Conservation (phyloP, 1,139 yeast species). For the Suhomyces taliae region DNA sequence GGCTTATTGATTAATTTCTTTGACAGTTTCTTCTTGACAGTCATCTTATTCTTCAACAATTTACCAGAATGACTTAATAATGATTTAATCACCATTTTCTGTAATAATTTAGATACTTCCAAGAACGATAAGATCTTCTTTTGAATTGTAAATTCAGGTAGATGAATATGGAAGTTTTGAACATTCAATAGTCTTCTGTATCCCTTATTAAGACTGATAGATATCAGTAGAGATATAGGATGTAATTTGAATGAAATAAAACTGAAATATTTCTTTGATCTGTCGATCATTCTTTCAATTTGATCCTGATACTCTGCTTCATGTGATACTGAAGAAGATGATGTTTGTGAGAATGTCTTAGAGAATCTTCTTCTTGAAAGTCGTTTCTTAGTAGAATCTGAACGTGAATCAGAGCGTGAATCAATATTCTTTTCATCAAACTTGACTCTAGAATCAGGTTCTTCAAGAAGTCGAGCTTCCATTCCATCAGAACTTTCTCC, state of each 20-base stretch:
- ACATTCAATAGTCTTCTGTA: slow-evolving; percentile 60
- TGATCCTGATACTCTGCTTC: slow-evolving; percentile 36
- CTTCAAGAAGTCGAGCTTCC: background rate
- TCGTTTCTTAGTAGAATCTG: slow-evolving; percentile 2
- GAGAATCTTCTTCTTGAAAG: slow-evolving; percentile 2
- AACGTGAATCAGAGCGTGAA: background rate
- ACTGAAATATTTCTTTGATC: slow-evolving; percentile 60
- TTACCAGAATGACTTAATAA: slow-evolving; percentile 60
- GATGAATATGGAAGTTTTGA: slow-evolving; percentile 50
- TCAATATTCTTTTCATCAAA: slow-evolving; percentile 3
- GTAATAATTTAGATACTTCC: slow-evolving; percentile 54
- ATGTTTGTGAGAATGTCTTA: slow-evolving; percentile 3
- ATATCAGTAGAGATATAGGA: slow-evolving; percentile 51
- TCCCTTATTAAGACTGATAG: slow-evolving; percentile 59
- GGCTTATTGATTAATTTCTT: slow-evolving; percentile 18
- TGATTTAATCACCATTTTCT: slow-evolving; percentile 52
- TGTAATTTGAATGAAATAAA: slow-evolving; percentile 49
- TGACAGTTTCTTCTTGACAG: slow-evolving; percentile 19
- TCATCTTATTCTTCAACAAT: slow-evolving; percentile 55
- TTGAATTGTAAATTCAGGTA: slow-evolving; percentile 53
- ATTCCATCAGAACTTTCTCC: slow-evolving; percentile 5
- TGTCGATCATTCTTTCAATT: slow-evolving; percentile 53
- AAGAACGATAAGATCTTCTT: slow-evolving; percentile 52
- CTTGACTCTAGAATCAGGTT: slow-evolving; percentile 1
- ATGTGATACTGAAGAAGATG: slow-evolving; percentile 7